Evolutionary conservation across 2,329 filamentous ascomycete genomes (phyloP).

Genomic region (Fusarium graminum): DNA sequence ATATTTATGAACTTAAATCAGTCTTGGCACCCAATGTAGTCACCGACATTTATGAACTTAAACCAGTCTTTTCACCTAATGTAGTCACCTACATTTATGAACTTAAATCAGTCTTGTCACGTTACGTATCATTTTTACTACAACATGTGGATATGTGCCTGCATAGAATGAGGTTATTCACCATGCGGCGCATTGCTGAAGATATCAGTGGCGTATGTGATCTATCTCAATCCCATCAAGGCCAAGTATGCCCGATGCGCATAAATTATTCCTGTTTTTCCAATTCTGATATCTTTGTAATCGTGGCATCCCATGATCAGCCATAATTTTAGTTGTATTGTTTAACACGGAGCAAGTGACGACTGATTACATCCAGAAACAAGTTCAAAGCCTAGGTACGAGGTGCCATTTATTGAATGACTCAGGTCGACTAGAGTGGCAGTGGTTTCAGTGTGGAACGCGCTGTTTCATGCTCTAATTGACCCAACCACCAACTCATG

Average conservation of each 20-base stretch:
- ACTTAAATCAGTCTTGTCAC: too few species aligned
- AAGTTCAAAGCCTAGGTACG: neutral
- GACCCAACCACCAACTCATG: slow-evolving; percentile 4
- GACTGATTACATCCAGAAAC: neutral
- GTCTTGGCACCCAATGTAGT: too few species aligned
- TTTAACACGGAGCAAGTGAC: neutral
- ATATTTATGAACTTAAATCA: too few species aligned
- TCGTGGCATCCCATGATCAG: neutral
- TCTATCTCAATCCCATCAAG: neutral
- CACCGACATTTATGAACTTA: too few species aligned
- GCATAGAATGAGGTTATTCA: neutral
- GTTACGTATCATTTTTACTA: too few species aligned
- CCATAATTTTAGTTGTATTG: neutral
- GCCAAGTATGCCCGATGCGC: neutral
- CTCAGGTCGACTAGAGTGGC: slow-evolving; percentile 3
- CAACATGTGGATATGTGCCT: too few species aligned
- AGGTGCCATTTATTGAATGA: slow-evolving; percentile 2
- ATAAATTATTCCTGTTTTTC: neutral
- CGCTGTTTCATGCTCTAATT: slow-evolving; percentile 23
- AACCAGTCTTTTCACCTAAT: too few species aligned
- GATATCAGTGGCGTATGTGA: neutral
- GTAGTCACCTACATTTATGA: neutral
- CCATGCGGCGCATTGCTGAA: neutral
- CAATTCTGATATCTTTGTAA: neutral
- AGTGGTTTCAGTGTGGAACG: slow-evolving; percentile 19